A percentile compares a stretch with the other conserved stretches of the same genome.
phyloP scores from a whole-genome alignment of 495 filamentous ascomycete genomes.

The Aspergillus sclerotioniger region DNA sequence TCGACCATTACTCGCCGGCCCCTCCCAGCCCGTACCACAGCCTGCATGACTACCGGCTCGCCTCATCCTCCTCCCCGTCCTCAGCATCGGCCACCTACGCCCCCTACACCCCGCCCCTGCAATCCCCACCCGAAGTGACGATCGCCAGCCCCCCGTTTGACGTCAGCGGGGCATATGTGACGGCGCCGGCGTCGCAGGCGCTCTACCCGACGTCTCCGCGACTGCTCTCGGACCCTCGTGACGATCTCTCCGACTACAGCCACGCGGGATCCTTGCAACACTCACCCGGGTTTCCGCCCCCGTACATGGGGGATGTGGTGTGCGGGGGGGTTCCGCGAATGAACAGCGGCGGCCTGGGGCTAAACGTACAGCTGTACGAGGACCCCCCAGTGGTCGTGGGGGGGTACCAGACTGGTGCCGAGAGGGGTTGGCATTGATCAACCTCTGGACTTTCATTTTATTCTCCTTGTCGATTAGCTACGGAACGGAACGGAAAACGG shows the following conservation, averaged over 20 bases:
- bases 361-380: conserved; percentile 37
- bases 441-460: conserved; percentile 7
- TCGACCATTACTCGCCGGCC: conserved; percentile 39
- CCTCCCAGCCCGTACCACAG: conserved; percentile 40
- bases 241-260: conserved; percentile 32
- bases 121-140: conserved; percentile 40
- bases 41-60: conserved; percentile 35
- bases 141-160: conserved; percentile 40
- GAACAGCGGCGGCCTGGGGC: conserved; percentile 25
- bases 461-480: conserved; percentile 1
- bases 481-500: conserved; percentile 10
- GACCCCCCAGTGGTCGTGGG: conserved; percentile 29
- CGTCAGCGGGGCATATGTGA: conserved; percentile 31
- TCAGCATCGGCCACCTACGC: conserved; percentile 39
- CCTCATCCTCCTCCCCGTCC: conserved; percentile 38
- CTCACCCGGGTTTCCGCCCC: conserved; percentile 34
- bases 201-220: conserved; percentile 40
- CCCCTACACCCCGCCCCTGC: conserved; percentile 43
- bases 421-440: conserved; percentile 35
- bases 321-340: conserved; percentile 29
- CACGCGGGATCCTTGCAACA: conserved; percentile 29
- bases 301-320: conserved; percentile 31
- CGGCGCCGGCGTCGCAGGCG: conserved; percentile 29
- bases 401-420: conserved; percentile 26
- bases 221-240: conserved; percentile 35